phyloP scores from a whole-genome alignment of 2,329 filamentous ascomycete genomes.

The Calycina herbarum region DNA sequence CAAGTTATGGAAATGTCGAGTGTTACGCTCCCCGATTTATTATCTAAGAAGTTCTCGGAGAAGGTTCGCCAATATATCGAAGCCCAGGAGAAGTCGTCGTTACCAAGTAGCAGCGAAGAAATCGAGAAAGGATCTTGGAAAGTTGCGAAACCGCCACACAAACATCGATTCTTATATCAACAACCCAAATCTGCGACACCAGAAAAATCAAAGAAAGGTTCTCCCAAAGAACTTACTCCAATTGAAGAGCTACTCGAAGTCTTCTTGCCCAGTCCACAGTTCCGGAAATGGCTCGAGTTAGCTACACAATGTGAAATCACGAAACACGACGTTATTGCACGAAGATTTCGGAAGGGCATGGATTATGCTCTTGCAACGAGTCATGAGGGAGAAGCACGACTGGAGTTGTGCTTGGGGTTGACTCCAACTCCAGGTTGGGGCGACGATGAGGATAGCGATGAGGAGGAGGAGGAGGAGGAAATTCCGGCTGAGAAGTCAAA shows the following conservation, averaged over 20 bases:
- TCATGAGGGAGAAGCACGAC: conserved; percentile 72
- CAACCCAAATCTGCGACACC: conserved; percentile 47
- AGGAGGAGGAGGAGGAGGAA: conserved; percentile 39
- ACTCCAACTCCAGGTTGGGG: conserved; percentile 88
- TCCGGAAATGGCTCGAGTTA: conserved; percentile 85
- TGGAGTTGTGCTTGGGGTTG: conserved; percentile 85
- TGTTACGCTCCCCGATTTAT: conserved; percentile 76
- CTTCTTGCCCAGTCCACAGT: conserved; percentile 80
- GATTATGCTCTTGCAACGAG: conserved; percentile 94
- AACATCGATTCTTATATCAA: conserved; percentile 88
- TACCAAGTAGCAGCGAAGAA: conserved; percentile 49
- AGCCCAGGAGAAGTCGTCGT: conserved; percentile 54
- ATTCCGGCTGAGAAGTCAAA: conserved; percentile 26
- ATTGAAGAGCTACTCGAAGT: conserved; percentile 78
- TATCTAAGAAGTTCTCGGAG: conserved; percentile 74
- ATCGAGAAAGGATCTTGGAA: conserved; percentile 66
- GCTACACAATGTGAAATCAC: conserved; percentile 75
- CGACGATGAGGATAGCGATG: conserved; percentile 59
- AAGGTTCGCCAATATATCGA: conserved; percentile 72
- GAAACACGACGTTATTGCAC: conserved; percentile 75
- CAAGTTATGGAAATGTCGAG: conserved; percentile 82
- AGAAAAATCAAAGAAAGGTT: conserved; percentile 35
- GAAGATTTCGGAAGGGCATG: conserved; percentile 80
- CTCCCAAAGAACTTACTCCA: conserved; percentile 50
- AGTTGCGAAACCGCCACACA: conserved; percentile 86